Conservation (phyloP, 345 rosid species). For the Turritis glabra region DNA sequence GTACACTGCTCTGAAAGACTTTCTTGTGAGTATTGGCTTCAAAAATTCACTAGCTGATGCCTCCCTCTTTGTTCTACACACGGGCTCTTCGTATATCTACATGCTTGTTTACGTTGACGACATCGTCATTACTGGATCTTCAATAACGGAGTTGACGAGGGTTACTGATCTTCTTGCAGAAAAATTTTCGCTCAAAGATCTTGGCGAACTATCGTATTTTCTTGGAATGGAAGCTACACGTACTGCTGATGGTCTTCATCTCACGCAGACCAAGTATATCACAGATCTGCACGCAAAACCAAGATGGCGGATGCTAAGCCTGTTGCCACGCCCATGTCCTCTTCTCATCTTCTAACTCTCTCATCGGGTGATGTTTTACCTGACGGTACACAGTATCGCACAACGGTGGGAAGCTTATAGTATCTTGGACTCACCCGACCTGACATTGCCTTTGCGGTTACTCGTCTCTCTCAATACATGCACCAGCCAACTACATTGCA, state of each 20-base stretch:
- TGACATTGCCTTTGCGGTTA: neutral
- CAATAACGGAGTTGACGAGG: accelerated
- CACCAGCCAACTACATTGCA: neutral
- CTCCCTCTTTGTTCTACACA: too few relatives aligned
- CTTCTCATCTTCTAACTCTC: neutral
- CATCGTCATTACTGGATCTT: too few relatives aligned
- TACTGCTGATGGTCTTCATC: neutral
- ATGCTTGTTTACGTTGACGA: too few relatives aligned
- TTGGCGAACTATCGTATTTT: neutral
- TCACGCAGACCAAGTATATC: neutral
- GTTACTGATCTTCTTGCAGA: neutral
- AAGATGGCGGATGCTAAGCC: neutral
- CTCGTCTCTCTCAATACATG: neutral
- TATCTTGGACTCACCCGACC: neutral
- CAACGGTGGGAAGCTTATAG: neutral
- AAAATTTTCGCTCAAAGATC: neutral
- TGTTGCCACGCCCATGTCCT: neutral
- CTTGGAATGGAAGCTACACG: neutral
- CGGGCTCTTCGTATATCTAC: too few relatives aligned
- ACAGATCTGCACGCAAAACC: accelerated
- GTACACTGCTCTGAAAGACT: too few relatives aligned
- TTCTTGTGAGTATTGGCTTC: too few relatives aligned
- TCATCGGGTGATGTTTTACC: neutral
- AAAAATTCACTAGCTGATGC: too few relatives aligned
- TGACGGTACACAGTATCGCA: neutral